These are phyloP conservation scores for Clavulina sp. DNA, from an alignment of 768 basidiomycete genomes.

Conservation along the genomic window DNA sequence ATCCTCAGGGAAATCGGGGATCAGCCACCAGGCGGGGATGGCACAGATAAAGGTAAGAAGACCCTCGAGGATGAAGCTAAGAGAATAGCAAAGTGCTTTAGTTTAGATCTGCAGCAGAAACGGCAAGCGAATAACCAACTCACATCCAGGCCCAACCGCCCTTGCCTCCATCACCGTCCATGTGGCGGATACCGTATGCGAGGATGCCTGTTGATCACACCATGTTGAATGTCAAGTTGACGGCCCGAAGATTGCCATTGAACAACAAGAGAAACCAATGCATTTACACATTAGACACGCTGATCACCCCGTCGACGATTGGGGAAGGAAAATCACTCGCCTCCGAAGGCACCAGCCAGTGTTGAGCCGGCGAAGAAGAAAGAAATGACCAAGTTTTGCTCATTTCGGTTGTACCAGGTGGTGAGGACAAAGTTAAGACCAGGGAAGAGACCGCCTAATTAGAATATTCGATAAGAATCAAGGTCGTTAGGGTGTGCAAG, in stretches of 20 bases:
- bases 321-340: too few relatives aligned
- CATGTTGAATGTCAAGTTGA: slow-evolving; percentile 6
- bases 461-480: too few relatives aligned
- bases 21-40: slow-evolving; percentile 14
- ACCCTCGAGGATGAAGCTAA: slow-evolving; percentile 15
- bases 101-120: not conserved
- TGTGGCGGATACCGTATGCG: slow-evolving; percentile 16
- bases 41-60: slow-evolving; percentile 20
- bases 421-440: not conserved
- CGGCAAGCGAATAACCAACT: not conserved
- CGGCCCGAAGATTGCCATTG: too few relatives aligned
- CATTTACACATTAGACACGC: too few relatives aligned
- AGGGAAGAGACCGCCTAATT: slow-evolving; percentile 2
- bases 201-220: slow-evolving; percentile 14
- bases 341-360: slow-evolving; percentile 1
- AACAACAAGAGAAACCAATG: too few relatives aligned
- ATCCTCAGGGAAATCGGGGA: slow-evolving; percentile 25
- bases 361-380: not conserved
- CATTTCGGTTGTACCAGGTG: not conserved
- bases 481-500: not conserved
- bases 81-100: too few relatives aligned
- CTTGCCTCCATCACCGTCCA: slow-evolving; percentile 11
- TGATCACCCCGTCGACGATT: too few relatives aligned
- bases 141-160: slow-evolving; percentile 1
- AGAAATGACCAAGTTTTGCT: not conserved